Conservation (phyloP, 2,329 filamentous ascomycete genomes). For the Biscogniauxia marginata region DNA sequence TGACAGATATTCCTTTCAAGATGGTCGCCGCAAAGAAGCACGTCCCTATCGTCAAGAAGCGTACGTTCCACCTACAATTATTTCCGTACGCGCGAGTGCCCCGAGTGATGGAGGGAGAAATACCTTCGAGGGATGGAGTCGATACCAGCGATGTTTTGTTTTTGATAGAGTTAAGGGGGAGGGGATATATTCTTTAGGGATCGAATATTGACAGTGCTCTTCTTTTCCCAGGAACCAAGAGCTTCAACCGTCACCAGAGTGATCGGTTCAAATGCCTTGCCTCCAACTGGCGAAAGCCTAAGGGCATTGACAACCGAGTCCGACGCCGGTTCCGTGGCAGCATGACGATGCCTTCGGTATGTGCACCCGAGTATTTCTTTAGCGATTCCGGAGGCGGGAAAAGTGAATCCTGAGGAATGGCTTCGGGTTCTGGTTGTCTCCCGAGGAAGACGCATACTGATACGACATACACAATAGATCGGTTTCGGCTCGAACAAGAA, state of each 20-base stretch:
- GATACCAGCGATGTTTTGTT: not conserved
- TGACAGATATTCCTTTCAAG: slow-evolving; percentile 46
- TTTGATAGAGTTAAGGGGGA: not conserved
- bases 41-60: slow-evolving; percentile 99
- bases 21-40: slow-evolving; percentile 99
- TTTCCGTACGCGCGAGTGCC: not conserved
- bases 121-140: not conserved
- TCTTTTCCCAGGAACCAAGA: slow-evolving; percentile 73
- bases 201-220: not conserved
- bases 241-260: slow-evolving; percentile 96
- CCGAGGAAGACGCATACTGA: not conserved
- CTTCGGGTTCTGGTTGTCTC: too few relatives aligned
- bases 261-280: slow-evolving; percentile 90
- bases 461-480: slow-evolving; percentile 60
- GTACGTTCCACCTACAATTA: slow-evolving; percentile 60
- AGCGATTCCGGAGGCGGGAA: not conserved
- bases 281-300: slow-evolving; percentile 90
- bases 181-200: slow-evolving; percentile 37
- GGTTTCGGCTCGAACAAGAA: slow-evolving; percentile 99
- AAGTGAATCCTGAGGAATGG: too few relatives aligned
- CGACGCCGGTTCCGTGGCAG: slow-evolving; percentile 96
- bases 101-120: not conserved
- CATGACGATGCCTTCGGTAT: slow-evolving; percentile 96
- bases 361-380: slow-evolving; percentile 37
- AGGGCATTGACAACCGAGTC: slow-evolving; percentile 99